Percentiles rank a stretch among this genome's conserved stretches.
These are phyloP conservation scores for Endocladia muricata DNA, from an alignment of 31 red algal genomes.

Conservation along the genomic window DNA sequence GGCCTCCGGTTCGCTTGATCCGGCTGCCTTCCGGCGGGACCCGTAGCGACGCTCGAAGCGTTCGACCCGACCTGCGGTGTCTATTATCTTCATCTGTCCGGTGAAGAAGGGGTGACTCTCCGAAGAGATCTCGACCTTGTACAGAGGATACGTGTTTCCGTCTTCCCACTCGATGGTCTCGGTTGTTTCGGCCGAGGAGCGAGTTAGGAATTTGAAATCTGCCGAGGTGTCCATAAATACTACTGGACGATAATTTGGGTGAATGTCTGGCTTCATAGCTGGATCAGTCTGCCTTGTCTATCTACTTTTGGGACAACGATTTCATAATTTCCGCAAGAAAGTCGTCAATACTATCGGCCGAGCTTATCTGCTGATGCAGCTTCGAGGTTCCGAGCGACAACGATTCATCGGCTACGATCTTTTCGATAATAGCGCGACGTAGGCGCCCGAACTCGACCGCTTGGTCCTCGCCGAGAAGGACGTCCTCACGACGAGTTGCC, in stretches of 20 bases:
- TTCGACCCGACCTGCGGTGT: slow-evolving; percentile 9
- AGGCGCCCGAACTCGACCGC: too few species aligned
- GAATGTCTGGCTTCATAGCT: slow-evolving; percentile 4
- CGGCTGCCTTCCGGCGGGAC: too few species aligned
- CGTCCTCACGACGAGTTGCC: neutral
- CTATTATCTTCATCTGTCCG: slow-evolving; percentile 5
- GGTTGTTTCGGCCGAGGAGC: neutral
- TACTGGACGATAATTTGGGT: neutral
- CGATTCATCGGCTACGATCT: too few species aligned
- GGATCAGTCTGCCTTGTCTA: too few species aligned
- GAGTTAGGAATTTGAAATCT: neutral
- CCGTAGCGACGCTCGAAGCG: neutral
- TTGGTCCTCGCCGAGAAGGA: too few species aligned
- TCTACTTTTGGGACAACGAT: too few species aligned
- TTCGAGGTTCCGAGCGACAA: too few species aligned
- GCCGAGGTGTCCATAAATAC: neutral
- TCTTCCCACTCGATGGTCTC: slow-evolving; percentile 14
- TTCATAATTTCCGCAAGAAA: too few species aligned
- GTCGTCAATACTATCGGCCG: too few species aligned
- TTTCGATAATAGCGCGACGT: too few species aligned
- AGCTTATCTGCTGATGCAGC: too few species aligned
- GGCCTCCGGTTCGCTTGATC: too few species aligned
- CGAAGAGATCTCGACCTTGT: slow-evolving; percentile 12
- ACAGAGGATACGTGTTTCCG: neutral
- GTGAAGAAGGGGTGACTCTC: slow-evolving; percentile 12